These are phyloP conservation scores for Psilocybe subaeruginosa DNA, from an alignment of 768 basidiomycete genomes.

Conservation along the genomic window DNA sequence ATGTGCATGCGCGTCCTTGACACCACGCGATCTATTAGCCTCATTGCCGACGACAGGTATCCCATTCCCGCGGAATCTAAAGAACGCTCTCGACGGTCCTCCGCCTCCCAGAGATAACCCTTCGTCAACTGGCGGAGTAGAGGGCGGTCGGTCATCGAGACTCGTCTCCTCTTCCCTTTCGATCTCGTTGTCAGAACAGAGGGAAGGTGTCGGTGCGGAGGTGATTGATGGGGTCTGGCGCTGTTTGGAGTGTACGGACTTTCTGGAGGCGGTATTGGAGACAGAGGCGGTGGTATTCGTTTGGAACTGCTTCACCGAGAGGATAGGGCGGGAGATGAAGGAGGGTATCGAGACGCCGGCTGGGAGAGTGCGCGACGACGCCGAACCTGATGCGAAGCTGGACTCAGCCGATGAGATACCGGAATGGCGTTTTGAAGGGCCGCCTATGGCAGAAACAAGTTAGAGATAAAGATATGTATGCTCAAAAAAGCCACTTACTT, in stretches of 20 bases:
- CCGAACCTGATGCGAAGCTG: slow-evolving; percentile 23
- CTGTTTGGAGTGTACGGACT: neutral
- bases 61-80: slow-evolving; percentile 29
- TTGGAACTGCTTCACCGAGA: slow-evolving; percentile 6
- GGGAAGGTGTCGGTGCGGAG: slow-evolving; percentile 63
- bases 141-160: slow-evolving; percentile 52
- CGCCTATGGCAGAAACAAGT: slow-evolving; percentile 15
- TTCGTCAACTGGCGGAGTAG: slow-evolving; percentile 46
- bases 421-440: slow-evolving; percentile 41
- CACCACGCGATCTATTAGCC: neutral
- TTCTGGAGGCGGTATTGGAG: neutral
- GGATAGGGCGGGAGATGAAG: slow-evolving; percentile 19
- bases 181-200: slow-evolving; percentile 70
- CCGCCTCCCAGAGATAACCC: neutral
- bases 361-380: slow-evolving; percentile 8
- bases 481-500: slow-evolving; percentile 29
- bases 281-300: neutral
- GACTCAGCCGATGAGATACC: slow-evolving; percentile 30
- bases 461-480: neutral
- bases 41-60: slow-evolving; percentile 23
- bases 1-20: slow-evolving; percentile 1
- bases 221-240: slow-evolving; percentile 30
- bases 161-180: slow-evolving; percentile 51
- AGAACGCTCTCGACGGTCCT: slow-evolving; percentile 25
- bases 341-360: slow-evolving; percentile 17